A percentile compares a stretch with the other conserved stretches of the same genome.
These are phyloP conservation scores for Aeschynomene evenia DNA, from an alignment of 306 rosid genomes.

Conservation along the genomic window DNA sequence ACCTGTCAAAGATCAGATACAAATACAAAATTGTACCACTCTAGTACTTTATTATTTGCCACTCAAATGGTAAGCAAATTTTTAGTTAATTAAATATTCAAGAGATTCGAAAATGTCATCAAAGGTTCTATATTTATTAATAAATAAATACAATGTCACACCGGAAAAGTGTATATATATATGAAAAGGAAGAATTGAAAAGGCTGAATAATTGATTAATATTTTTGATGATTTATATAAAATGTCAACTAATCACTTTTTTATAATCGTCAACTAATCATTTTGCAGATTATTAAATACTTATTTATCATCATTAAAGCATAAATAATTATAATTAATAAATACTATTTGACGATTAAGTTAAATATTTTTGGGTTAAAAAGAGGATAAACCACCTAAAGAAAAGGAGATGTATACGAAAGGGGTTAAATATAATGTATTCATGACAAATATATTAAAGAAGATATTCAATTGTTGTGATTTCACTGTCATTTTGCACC, in stretches of 20 bases:
- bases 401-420: background rate
- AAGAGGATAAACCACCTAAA: too few species aligned
- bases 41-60: background rate
- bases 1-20: background rate
- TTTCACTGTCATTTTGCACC: conserved; percentile 17
- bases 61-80: background rate
- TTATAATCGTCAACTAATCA: too few species aligned
- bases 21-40: background rate
- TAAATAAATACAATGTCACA: too few species aligned
- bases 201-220: too few species aligned
- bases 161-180: too few species aligned
- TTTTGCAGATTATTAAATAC: background rate
- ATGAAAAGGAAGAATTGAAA: too few species aligned
- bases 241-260: too few species aligned
- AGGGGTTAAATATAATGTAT: background rate
- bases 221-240: background rate
- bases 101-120: background rate
- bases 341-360: background rate
- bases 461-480: background rate
- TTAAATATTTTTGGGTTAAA: background rate
- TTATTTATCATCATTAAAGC: background rate
- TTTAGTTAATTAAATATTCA: too few species aligned
- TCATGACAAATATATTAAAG: background rate
- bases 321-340: background rate
- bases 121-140: too few species aligned